Evolutionary conservation across 768 basidiomycete genomes (phyloP).

Genomic region (Kwoniella botswanensis): DNA sequence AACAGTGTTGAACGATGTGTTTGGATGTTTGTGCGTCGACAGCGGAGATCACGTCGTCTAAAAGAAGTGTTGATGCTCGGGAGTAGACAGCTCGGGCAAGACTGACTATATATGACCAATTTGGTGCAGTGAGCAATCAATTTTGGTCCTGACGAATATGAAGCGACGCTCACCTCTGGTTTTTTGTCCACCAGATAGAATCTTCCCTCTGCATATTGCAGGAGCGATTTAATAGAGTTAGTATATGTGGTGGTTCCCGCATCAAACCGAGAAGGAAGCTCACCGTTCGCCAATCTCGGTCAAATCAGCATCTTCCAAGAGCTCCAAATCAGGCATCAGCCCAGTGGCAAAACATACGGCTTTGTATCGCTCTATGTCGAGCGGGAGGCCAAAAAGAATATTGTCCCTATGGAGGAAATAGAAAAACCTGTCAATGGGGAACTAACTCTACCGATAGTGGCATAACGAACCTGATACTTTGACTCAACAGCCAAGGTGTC

Average conservation of each 20-base stretch:
- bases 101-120: slow-evolving; percentile 55
- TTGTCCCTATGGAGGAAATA: slow-evolving; percentile 59
- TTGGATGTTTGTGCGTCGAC: slow-evolving; percentile 66
- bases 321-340: slow-evolving; percentile 60
- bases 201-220: slow-evolving; percentile 36
- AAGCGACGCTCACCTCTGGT: slow-evolving; percentile 56
- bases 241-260: no score
- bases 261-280: not conserved
- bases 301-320: slow-evolving; percentile 68
- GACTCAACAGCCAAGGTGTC: slow-evolving; percentile 48
- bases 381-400: slow-evolving; percentile 62
- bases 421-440: no score
- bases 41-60: slow-evolving; percentile 73
- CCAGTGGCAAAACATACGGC: slow-evolving; percentile 24
- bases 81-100: slow-evolving; percentile 70
- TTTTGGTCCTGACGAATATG: not conserved
- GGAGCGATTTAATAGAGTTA: no score
- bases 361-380: slow-evolving; percentile 60
- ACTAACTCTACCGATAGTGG: no score
- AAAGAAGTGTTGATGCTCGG: slow-evolving; percentile 66
- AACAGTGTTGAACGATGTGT: slow-evolving; percentile 63
- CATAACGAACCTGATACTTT: not conserved
- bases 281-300: slow-evolving; percentile 74
- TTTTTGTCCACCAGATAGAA: slow-evolving; percentile 66
- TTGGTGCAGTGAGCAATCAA: not conserved